Percentiles rank a stretch among this genome's conserved stretches.
Evolutionary conservation across 305 asterid genomes (phyloP).

Genomic region (Rubia peregrina): DNA sequence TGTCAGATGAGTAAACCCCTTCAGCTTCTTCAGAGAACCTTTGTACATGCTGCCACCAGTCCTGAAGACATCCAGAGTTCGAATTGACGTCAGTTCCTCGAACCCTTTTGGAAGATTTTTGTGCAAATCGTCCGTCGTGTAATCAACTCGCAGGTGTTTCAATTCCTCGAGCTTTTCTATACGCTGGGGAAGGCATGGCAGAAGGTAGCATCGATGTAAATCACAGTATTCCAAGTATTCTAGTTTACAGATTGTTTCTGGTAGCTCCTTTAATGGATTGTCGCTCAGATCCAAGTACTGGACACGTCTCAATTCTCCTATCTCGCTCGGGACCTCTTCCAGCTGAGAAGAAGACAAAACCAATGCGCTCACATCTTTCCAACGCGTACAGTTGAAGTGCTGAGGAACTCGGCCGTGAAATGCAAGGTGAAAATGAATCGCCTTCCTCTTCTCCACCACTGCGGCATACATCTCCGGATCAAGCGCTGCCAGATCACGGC

Average conservation of each 20-base stretch:
- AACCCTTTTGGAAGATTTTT: background rate
- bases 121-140: background rate
- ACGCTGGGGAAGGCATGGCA: constrained; percentile 10
- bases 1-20: background rate
- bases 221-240: constrained; percentile 14
- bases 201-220: background rate
- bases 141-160: constrained; percentile 16
- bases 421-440: background rate
- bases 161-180: constrained; percentile 15
- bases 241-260: constrained; percentile 14
- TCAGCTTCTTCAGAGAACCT: background rate
- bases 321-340: constrained; percentile 12
- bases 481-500: background rate
- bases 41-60: background rate
- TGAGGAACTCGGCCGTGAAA: background rate
- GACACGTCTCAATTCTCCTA: constrained; percentile 9
- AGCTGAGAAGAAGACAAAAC: constrained; percentile 10
- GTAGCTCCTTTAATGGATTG: constrained; percentile 8
- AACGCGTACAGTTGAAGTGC: background rate
- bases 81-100: background rate
- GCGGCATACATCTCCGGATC: background rate
- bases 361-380: constrained; percentile 13
- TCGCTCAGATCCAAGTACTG: constrained; percentile 18
- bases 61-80: background rate
- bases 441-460: background rate